A percentile compares a stretch with the other conserved stretches of the same genome.
phyloP scores from a whole-genome alignment of 257 asterid genomes.

The Solanum commersonii region DNA sequence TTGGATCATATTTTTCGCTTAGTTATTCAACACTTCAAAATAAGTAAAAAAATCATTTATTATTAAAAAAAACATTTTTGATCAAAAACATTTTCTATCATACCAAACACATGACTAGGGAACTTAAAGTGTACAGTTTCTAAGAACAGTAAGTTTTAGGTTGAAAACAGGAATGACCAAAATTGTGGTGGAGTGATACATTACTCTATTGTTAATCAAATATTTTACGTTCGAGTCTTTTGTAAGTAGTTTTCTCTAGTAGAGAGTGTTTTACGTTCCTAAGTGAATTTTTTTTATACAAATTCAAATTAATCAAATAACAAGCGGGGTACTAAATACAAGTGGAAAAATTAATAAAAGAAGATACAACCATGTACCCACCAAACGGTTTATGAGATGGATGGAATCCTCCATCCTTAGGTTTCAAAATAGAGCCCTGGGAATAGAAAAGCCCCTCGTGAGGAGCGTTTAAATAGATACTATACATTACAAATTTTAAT shows the following conservation, averaged over 20 bases:
- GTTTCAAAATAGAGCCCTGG: not conserved
- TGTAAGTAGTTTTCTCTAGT: not conserved
- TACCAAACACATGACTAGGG: not conserved
- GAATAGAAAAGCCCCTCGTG: not conserved
- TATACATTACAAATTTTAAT: not conserved
- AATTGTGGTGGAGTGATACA: not conserved
- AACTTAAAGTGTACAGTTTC: not conserved
- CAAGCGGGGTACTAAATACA: not conserved
- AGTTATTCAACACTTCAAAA: not conserved
- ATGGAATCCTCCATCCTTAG: not conserved
- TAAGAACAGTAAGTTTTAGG: not conserved
- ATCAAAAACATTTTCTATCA: not conserved
- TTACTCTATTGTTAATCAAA: not conserved
- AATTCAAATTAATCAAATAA: not conserved
- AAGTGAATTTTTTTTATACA: not conserved
- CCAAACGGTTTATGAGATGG: not conserved
- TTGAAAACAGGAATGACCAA: not conserved
- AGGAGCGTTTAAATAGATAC: not conserved
- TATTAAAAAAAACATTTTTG: not conserved
- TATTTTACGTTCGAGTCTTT: no score
- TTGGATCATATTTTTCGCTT: not conserved
- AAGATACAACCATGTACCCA: not conserved
- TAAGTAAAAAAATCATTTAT: not conserved
- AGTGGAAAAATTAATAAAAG: not conserved
- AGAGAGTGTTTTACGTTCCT: not conserved